Percentiles rank a stretch among this genome's conserved stretches.
Conservation (phyloP, 2,329 filamentous ascomycete genomes). For the Venturia nashicola region DNA sequence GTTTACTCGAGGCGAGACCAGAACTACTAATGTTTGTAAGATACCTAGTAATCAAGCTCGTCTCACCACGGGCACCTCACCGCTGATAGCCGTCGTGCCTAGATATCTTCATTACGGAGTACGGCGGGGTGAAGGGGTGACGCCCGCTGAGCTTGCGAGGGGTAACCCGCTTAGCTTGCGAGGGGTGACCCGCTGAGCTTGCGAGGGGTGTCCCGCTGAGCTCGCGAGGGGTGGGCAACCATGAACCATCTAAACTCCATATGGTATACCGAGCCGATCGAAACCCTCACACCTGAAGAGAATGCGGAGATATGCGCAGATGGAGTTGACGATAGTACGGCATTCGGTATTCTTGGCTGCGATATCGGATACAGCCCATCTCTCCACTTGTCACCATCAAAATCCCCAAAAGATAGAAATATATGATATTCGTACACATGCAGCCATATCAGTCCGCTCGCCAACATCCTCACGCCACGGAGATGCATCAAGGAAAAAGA, state of each 20-base stretch:
- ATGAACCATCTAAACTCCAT: neutral
- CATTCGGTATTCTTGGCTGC: neutral
- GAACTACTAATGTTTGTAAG: no score
- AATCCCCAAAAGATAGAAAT: neutral
- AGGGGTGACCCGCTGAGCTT: no score
- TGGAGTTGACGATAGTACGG: neutral
- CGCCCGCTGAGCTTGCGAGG: no score
- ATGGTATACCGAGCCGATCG: neutral
- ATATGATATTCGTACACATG: neutral
- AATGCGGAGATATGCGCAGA: neutral
- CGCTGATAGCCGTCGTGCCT: neutral
- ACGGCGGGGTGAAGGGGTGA: no score
- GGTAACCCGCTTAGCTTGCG: no score
- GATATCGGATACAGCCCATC: neutral
- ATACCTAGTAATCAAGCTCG: no score
- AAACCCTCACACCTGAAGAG: neutral
- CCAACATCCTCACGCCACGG: neutral
- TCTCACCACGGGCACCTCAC: neutral
- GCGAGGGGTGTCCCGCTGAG: no score
- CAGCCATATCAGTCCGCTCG: neutral
- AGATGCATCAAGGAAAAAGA: neutral
- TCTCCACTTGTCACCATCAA: neutral
- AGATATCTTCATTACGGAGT: no score
- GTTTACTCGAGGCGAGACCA: no score
- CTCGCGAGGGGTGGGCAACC: no score